Conservation (phyloP, 169 alveolate species). For the Cryptosporidium felis region DNA sequence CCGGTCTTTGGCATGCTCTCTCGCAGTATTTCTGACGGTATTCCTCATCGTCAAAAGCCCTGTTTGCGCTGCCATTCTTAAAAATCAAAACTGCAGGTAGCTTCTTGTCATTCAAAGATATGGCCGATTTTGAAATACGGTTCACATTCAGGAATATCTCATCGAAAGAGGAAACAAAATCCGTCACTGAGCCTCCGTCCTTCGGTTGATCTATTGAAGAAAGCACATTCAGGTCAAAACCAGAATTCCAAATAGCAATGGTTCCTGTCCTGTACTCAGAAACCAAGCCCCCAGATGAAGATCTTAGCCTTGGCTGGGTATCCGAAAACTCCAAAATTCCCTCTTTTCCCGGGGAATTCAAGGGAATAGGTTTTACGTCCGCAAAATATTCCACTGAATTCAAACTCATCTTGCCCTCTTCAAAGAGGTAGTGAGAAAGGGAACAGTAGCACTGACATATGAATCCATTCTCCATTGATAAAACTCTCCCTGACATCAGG, state of each 20-base stretch:
- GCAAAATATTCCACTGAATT: conserved; percentile 32
- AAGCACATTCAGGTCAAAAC: background rate
- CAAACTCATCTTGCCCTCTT: conserved; percentile 6
- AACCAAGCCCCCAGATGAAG: background rate
- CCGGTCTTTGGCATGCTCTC: conserved; percentile 38
- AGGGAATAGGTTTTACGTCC: background rate
- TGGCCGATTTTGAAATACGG: conserved; percentile 2
- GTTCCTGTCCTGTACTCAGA: conserved; percentile 59
- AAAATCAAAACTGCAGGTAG: conserved; percentile 40
- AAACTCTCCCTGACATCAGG: conserved; percentile 27
- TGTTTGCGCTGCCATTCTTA: background rate
- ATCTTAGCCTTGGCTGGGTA: conserved; percentile 15
- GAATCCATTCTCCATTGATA: conserved; percentile 24
- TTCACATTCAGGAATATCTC: conserved; percentile 33
- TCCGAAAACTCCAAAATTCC: conserved; percentile 19
- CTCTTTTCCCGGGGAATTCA: background rate
- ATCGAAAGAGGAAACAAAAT: conserved; percentile 1
- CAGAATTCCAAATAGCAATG: conserved; percentile 50
- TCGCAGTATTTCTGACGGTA: conserved; percentile 27
- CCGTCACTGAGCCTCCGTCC: background rate
- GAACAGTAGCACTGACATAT: conserved; percentile 66
- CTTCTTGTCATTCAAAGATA: background rate
- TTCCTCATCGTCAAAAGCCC: conserved; percentile 2
- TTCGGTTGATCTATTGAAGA: conserved; percentile 13
- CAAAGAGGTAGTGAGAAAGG: conserved; percentile 13